Evolutionary conservation across 2,329 filamentous ascomycete species (phyloP), one percentile per base, ranked within the genome.

Genomic region (Phaeophleospora eucalypticola): DNA sequence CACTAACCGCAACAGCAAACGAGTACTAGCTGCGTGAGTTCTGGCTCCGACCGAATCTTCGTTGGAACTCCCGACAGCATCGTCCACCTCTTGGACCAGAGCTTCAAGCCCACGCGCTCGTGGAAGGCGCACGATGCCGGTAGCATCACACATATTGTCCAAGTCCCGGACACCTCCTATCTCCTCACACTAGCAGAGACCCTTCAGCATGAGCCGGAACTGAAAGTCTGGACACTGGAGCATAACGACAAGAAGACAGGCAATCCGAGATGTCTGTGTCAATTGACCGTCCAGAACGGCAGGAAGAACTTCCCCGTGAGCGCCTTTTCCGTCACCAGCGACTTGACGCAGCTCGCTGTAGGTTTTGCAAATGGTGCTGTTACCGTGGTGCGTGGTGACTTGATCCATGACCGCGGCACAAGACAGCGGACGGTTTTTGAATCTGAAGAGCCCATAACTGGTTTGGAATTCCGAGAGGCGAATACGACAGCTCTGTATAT

Each of bases 201-300:
- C 61, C 74, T 96, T 43, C 86, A 86, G 33, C 86, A 80, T 59
- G 89, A 97, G 59, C 91, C 93, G 0, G 79, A 91, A 16, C 71
- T 98, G 50, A 97, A 95, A 67, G 91, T 97, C n/a, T 98, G 93
- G 93, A 91, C 89, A 17, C 75, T 98, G 58, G 90, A 97, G 65
- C 94, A 90, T 70, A 78, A 85, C 3, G 89, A 95, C 57, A 97
- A 93, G 78, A 97, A 94, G 77, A 94, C 88, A 3, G 89, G 89
- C 35, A 75, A 85, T 52, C 93, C 93, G 14, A 87, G 84, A 33
- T 97, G 93, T 65, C 77, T 95, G 56, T 95, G 88, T 63, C 93
- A 86, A 1, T 71, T 96, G 42, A 82, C 78, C 17, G 85, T 98
- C 55, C 87, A 89, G 65, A 97, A 97, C 71, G 89, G 87, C 34